phyloP scores from a whole-genome alignment of 2,329 filamentous ascomycete genomes.

The Trichoderma sp. region DNA sequence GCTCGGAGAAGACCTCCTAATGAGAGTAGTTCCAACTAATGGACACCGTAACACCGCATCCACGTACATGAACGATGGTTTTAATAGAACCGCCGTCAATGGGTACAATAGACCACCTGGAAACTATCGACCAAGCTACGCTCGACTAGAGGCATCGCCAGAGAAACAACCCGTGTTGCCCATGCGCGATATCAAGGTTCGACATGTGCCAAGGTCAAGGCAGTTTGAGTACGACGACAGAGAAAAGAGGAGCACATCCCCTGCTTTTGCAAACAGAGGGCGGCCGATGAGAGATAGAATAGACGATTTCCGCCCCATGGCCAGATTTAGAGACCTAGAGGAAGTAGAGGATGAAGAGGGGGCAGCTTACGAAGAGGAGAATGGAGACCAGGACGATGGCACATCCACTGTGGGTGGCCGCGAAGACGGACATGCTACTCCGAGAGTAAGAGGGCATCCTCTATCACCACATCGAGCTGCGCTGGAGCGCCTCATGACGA shows the following conservation, averaged over 20 bases:
- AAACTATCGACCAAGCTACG: conserved; percentile 20
- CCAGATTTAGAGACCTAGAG: conserved; percentile 21
- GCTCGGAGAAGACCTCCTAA: conserved; percentile 37
- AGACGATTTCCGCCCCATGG: conserved; percentile 23
- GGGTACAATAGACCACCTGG: conserved; percentile 18
- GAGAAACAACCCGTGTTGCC: conserved; percentile 37
- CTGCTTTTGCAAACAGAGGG: conserved; percentile 24
- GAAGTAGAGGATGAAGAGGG: conserved; percentile 18
- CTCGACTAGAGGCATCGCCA: conserved; percentile 27
- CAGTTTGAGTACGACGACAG: not conserved
- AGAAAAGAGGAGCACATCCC: conserved; percentile 26
- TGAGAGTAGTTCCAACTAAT: conserved; percentile 34
- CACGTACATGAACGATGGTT: conserved; percentile 33
- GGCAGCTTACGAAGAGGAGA: not conserved
- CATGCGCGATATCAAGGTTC: conserved; percentile 37
- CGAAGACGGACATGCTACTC: conserved; percentile 27
- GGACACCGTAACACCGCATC: conserved; percentile 27
- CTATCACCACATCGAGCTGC: conserved; percentile 23
- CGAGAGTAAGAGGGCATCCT: conserved; percentile 26
- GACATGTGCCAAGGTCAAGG: conserved; percentile 20
- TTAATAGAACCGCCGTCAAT: conserved; percentile 27
- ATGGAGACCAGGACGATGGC: conserved; percentile 23
- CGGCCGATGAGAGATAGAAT: conserved; percentile 25
- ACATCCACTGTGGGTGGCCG: conserved; percentile 23
- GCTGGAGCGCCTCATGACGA: conserved; percentile 27